These are phyloP conservation scores for Elsinoe perseae DNA, from an alignment of 2,329 filamentous ascomycete genomes.

Conservation along the genomic window DNA sequence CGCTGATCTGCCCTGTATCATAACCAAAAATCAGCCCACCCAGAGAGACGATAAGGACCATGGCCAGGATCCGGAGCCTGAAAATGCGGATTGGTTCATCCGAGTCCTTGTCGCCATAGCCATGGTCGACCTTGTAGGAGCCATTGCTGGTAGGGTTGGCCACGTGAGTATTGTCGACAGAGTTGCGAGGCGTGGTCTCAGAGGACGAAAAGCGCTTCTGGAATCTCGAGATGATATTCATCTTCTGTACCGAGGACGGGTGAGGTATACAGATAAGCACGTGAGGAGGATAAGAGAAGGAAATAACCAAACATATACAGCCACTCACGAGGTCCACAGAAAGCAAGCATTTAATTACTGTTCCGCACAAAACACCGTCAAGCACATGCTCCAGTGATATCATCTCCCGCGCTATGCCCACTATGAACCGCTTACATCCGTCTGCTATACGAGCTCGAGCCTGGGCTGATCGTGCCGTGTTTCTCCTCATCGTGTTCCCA, in stretches of 20 bases:
- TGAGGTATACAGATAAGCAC: background rate
- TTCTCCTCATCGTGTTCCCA: background rate
- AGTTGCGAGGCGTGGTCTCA: conserved; percentile 14
- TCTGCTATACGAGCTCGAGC: background rate
- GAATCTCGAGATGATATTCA: conserved; percentile 12
- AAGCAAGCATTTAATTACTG: background rate
- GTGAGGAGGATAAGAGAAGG: background rate
- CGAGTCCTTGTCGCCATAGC: conserved; percentile 10
- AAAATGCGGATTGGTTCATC: conserved; percentile 18
- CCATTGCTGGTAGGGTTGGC: background rate
- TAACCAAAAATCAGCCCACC: conserved; percentile 35
- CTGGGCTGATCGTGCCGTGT: background rate
- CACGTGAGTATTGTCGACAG: background rate
- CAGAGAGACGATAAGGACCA: conserved; percentile 30
- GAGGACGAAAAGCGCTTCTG: conserved; percentile 11
- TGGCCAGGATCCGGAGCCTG: conserved; percentile 25
- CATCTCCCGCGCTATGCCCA: background rate
- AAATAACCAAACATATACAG: background rate
- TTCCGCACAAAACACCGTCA: background rate
- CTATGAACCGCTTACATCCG: background rate
- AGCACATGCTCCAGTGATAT: conserved; percentile 10
- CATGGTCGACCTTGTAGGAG: background rate
- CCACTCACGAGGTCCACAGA: background rate
- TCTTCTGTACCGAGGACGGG: background rate
- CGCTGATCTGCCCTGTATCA: conserved; percentile 49